phyloP scores from a whole-genome alignment of 495 filamentous ascomycete genomes.

The Hypomontagnella submonticulosa region DNA sequence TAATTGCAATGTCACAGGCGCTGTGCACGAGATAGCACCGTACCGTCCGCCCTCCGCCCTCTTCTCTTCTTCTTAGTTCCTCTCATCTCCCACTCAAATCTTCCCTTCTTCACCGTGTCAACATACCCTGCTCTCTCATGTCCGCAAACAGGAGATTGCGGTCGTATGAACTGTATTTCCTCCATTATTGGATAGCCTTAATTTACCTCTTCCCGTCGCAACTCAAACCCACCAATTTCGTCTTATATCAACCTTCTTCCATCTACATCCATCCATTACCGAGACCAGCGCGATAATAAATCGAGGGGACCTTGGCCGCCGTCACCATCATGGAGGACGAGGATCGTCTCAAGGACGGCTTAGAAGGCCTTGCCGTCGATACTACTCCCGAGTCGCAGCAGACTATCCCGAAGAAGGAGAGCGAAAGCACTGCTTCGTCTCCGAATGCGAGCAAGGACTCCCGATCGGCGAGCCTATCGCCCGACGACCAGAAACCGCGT shows the following conservation, averaged over 20 bases:
- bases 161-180: constrained; percentile 23
- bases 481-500: constrained; percentile 55
- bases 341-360: constrained; percentile 49
- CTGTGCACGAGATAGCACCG: constrained; percentile 42
- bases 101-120: constrained; percentile 3
- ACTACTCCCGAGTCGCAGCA: constrained; percentile 47
- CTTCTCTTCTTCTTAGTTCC: constrained; percentile 12
- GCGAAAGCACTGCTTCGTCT: constrained; percentile 49
- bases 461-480: constrained; percentile 54
- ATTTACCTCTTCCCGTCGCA: constrained; percentile 18
- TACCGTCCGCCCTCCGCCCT: not conserved
- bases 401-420: constrained; percentile 51
- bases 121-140: constrained; percentile 28
- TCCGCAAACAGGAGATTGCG: constrained; percentile 18
- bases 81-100: constrained; percentile 11
- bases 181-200: constrained; percentile 9
- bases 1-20: constrained; percentile 44
- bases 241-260: constrained; percentile 11
- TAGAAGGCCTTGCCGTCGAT: constrained; percentile 47
- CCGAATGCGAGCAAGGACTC: constrained; percentile 56
- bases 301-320: constrained; percentile 1
- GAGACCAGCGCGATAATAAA: constrained; percentile 15
- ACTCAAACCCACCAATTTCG: constrained; percentile 21
- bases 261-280: constrained; percentile 9
- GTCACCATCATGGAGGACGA: constrained; percentile 56